A percentile compares a stretch with the other conserved stretches of the same genome.
phyloP scores from a whole-genome alignment of 495 filamentous ascomycete genomes.

The Parachaetomium inaequale region DNA sequence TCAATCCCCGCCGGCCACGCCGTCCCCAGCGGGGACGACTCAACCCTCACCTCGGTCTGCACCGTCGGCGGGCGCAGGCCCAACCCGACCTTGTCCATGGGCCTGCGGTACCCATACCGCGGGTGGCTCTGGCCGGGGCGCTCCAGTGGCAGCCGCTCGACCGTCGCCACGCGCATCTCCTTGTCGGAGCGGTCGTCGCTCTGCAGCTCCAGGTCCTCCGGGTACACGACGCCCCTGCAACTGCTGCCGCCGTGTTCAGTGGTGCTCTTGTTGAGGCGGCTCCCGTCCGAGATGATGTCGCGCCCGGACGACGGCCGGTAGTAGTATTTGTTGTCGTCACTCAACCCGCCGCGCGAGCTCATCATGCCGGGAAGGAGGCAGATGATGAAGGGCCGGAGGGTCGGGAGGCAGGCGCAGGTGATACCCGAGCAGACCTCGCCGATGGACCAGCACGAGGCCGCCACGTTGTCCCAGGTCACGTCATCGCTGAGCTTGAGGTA shows the following conservation, averaged over 20 bases:
- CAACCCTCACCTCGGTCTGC: constrained; percentile 25
- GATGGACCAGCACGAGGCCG: constrained; percentile 56
- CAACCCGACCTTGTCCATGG: constrained; percentile 14
- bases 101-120: background rate
- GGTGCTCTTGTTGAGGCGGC: background rate
- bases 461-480: constrained; percentile 55
- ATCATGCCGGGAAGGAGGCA: constrained; percentile 34
- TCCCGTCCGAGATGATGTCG: background rate
- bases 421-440: constrained; percentile 57
- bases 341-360: too few relatives aligned
- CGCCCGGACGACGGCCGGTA: constrained; percentile 22
- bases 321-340: constrained; percentile 19
- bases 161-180: constrained; percentile 3
- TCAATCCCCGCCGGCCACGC: constrained; percentile 14
- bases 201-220: constrained; percentile 30
- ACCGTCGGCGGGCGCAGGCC: constrained; percentile 25
- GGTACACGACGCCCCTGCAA: constrained; percentile 25
- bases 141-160: background rate
- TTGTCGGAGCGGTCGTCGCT: constrained; percentile 26
- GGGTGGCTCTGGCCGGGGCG: background rate
- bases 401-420: constrained; percentile 56
- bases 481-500: constrained; percentile 47
- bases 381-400: constrained; percentile 49
- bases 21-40: background rate
- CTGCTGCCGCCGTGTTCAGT: constrained; percentile 14